These are phyloP conservation scores for Gonapodya sp. DNA, from an alignment of 192 early-diverging fungal species.

Conservation along the genomic window DNA sequence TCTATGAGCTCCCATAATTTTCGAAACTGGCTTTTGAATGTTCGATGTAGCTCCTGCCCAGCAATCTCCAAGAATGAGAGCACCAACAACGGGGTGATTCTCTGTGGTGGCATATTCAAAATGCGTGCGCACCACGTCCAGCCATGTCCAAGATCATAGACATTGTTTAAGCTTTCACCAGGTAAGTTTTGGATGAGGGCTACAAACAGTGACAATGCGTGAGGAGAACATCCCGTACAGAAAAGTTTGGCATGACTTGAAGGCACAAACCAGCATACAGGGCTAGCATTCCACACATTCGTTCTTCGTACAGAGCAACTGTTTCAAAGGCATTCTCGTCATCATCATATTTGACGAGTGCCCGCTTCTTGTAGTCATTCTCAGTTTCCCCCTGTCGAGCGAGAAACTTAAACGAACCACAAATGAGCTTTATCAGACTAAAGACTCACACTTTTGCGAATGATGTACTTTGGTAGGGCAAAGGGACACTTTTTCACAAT, in stretches of 20 bases:
- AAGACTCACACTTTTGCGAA: slow-evolving; percentile 32
- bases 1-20: neutral
- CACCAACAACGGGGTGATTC: slow-evolving; percentile 55
- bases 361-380: slow-evolving; percentile 24
- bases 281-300: slow-evolving; percentile 56
- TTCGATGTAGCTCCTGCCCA: slow-evolving; percentile 24
- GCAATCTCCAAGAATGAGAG: slow-evolving; percentile 49
- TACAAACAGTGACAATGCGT: neutral
- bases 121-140: slow-evolving; percentile 69
- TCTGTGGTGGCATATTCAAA: slow-evolving; percentile 52
- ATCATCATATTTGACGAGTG: slow-evolving; percentile 23
- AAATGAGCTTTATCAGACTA: neutral
- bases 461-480: slow-evolving; percentile 52
- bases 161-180: neutral
- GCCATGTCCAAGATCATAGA: slow-evolving; percentile 41
- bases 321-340: slow-evolving; percentile 31
- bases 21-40: slow-evolving; percentile 18
- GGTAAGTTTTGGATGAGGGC: neutral
- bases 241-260: slow-evolving; percentile 16
- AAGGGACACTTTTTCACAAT: slow-evolving; percentile 61
- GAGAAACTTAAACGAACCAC: neutral
- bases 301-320: slow-evolving; percentile 48
- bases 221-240: neutral
- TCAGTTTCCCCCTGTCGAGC: slow-evolving; percentile 26
- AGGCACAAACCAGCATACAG: slow-evolving; percentile 55